Base-by-base conservation (phyloP, 2,329 filamentous ascomycete species). In the Scedosporium minutisporum region DNA sequence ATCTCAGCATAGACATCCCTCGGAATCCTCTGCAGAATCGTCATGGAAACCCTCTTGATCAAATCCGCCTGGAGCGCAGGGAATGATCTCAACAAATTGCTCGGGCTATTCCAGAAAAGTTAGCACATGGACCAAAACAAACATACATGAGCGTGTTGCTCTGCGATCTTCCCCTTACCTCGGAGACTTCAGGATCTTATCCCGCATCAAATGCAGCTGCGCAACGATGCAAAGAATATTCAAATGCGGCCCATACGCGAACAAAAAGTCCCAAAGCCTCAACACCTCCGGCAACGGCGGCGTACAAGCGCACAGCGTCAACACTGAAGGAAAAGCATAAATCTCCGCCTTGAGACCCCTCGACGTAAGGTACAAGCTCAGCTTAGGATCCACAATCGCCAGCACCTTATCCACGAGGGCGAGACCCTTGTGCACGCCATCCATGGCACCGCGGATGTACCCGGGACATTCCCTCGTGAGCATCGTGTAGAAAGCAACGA, bases 191-290 rank as follows among this genome's bases (percentile, higher is more conserved):
- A 99, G 77, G 61, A 99, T 87, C 65, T 91, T 87, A 63, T 93
- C 88, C 64, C 93, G 82, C 76, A 97, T 91, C 69, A 96, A 84
- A 58, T 97, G 88, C 61, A 99, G 79, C 76, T 99, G 95, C 14
- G 93, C 93, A 16, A 97, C 95, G 66, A 99, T 97, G 73, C 95
- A 97, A 23, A 99, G 77, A 63, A 99, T 91, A 71, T 99, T 99
- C 65, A 99, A 75, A 73, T 99, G 95, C 42, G 92, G 87, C 0
- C 95, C 95, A 68, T 97, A 99, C 0, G 95, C 93, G 71, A 99
- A 96, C 23, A 99, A 76, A 69, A 99, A 99, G 73, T 99, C 95
- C 95, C 95, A 99, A 2, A 99, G 82, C 65, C 90, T 85, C 62
- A 99, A 76, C 0, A 99, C 95, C 75, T 99, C 93, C 0, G 93